Base-by-base conservation (phyloP, 129 eudicot species). In the Chrysanthemum makinoi region DNA sequence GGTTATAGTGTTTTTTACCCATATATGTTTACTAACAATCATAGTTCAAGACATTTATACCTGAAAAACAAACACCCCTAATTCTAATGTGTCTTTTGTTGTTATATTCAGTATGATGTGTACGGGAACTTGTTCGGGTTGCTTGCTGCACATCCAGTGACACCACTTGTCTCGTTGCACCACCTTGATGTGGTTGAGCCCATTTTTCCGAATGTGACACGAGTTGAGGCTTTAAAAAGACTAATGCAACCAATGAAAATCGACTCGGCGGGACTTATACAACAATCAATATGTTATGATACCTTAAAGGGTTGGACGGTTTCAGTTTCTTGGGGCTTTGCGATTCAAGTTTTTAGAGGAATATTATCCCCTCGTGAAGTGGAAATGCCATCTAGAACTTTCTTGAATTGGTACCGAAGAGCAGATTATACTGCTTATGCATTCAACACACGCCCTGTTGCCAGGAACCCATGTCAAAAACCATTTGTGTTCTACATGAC, bases 331-430 rank as follows among this genome's bases (percentile, higher is more conserved):
- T 94, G 98, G 98, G 98, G 98, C 5, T 94, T 85, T 73, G 96
- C 98, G 0, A 77, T 94, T 64, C 98, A 94, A 67, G 82, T 94
- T 33, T 80, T 94, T 39, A 86, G 98, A 14, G 98, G 98, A 68
- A 78, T 94, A 14, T 59, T 89, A 68, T 94, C 98, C 0, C 96
- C 98, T 15, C 89, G 98, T 9, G 98, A 94, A 62, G 79, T 93
- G 54, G 98, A 94, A 75, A 94, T 94, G 98, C 98, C 98, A 0
- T 89, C 98, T 0, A 87, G 98, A 76, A 94, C 98, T 26, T 94
- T 94, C 86, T 82, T 94, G 77, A 94, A 94, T 82, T 94, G 98
- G 98, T 89, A 94, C 33, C 86, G 81, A 66, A 72, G 98, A 80
- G 98, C 95, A 3, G 98, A 94, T 83, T 94, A 94, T 81, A 94